These are phyloP conservation scores for Toxicodendron radicans DNA, from an alignment of 345 rosid genomes.

Conservation along the genomic window DNA sequence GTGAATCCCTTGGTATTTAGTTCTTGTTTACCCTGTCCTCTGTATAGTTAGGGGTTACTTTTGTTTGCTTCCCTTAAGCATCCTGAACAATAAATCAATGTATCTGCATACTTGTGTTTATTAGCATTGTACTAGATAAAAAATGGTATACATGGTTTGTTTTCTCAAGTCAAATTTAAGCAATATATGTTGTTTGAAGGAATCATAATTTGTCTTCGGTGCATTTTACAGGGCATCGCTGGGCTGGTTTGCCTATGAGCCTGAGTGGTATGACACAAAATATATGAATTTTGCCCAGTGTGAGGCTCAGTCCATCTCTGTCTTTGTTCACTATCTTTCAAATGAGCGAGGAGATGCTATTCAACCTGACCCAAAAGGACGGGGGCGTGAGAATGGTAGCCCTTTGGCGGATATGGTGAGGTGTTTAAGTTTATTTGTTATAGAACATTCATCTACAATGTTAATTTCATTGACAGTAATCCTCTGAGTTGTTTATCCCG, in stretches of 20 bases:
- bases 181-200: constrained; percentile 9
- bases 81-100: neutral
- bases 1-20: constrained; percentile 1
- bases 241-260: constrained; percentile 99
- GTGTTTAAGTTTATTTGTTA: neutral
- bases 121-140: constrained; percentile 7
- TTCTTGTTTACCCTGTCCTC: neutral
- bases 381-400: constrained; percentile 55
- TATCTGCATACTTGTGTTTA: neutral
- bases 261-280: constrained; percentile 80
- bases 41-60: neutral
- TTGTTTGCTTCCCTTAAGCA: constrained; percentile 1
- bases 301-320: constrained; percentile 83
- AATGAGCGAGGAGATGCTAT: constrained; percentile 61
- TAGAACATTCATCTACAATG: neutral
- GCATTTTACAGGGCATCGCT: constrained; percentile 71
- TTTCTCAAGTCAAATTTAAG: neutral
- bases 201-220: constrained; percentile 27
- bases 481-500: constrained; percentile 6
- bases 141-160: neutral
- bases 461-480: constrained; percentile 4
- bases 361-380: constrained; percentile 67
- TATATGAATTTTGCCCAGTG: constrained; percentile 67
- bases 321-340: constrained; percentile 77
- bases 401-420: constrained; percentile 64